Base-by-base conservation (phyloP, 2,329 filamentous ascomycete species). In the Lasiodiplodia citricola region DNA sequence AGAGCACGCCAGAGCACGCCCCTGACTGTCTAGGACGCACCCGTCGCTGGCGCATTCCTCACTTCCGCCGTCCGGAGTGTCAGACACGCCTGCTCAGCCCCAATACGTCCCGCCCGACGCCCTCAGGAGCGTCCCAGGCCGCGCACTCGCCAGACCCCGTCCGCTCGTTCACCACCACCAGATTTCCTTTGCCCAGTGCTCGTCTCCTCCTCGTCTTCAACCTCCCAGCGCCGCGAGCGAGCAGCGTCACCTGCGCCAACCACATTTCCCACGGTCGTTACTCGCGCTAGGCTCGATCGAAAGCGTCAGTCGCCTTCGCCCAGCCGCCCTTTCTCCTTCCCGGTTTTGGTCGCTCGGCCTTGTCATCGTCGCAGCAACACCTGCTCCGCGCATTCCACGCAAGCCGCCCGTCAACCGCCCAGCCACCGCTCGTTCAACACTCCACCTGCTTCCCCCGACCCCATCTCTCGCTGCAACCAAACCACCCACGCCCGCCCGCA, bases 81-180 rank as follows among this genome's bases (percentile, higher is more conserved):
- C 60, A 64, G 60, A 64, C 60, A 64, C 47, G 51, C 57, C 31
- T 68, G 66, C 66, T 68, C 66, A 68, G 66, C 66, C 66, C 66
- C 54, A 67, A 57, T 38, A 57, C 38, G 38, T 63, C 66, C 37
- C 56, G 66, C 55, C 56, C 55, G 41, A 41, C 56, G 65, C 55
- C 66, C 54, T 66, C 64, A 66, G 64, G 64, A 66, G 64, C 51
- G 51, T 52, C 62, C 63, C 38, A 52, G 54, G 55, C 54, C 66
- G 41, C 55, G 37, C 55, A 50, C 55, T 31, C 65, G 16, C 28
- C 56, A 41, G 57, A 44, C 66, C 21, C 21, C 23, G 44, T 47
- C 55, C 66, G 25, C 57, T 68, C 66, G 35, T 63, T 68, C 56
- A 62, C 56, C 25, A 55, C 47, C 57, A 51, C 41, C 25, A 63